phyloP scores from a whole-genome alignment of 1,284 basidiomycete genomes.

The Ceratobasidium sp. region DNA sequence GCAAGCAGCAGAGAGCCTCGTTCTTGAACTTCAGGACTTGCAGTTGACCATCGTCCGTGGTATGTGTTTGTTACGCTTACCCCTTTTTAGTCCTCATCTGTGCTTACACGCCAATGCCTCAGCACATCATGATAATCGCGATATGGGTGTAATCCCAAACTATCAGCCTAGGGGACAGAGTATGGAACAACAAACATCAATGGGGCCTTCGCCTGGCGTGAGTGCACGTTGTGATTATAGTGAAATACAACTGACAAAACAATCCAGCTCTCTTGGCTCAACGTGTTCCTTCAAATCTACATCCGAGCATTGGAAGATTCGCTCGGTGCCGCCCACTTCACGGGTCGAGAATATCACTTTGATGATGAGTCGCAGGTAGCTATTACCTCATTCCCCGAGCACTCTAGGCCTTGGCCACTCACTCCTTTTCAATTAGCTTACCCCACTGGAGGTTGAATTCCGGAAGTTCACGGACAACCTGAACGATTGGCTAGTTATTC shows the following conservation, averaged over 20 bases:
- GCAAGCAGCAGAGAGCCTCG: conserved; percentile 74
- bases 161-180: conserved; percentile 73
- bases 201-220: conserved; percentile 76
- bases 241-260: conserved; percentile 32
- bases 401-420: background rate
- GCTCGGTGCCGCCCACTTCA: conserved; percentile 79
- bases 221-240: conserved; percentile 30
- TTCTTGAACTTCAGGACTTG: conserved; percentile 84
- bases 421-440: background rate
- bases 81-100: conserved; percentile 10
- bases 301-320: conserved; percentile 68
- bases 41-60: conserved; percentile 85
- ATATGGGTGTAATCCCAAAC: conserved; percentile 80
- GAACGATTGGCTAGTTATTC: conserved; percentile 48
- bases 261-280: conserved; percentile 75
- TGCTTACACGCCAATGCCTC: conserved; percentile 37
- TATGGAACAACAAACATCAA: conserved; percentile 74
- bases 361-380: conserved; percentile 61
- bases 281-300: conserved; percentile 78
- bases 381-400: conserved; percentile 10
- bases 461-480: conserved; percentile 50
- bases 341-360: conserved; percentile 66
- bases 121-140: conserved; percentile 82
- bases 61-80: conserved; percentile 60
- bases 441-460: conserved; percentile 47